These are phyloP conservation scores for Morella rubra DNA, from an alignment of 306 rosid species.

Conservation along the genomic window DNA sequence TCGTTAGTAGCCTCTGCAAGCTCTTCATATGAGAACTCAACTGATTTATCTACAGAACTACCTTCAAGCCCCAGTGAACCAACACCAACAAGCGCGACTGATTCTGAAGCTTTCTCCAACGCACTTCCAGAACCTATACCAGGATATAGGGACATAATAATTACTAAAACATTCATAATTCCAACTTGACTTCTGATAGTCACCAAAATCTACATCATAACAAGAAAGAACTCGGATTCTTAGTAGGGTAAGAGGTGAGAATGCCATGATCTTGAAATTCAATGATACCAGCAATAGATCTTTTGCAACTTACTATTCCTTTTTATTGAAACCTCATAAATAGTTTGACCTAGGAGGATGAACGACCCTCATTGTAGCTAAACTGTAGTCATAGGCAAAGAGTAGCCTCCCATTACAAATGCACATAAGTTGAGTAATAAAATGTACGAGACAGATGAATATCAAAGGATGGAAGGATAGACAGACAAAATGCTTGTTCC, in stretches of 20 bases:
- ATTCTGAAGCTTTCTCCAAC: constrained; percentile 40
- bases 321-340: background rate
- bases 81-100: constrained; percentile 21
- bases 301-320: background rate
- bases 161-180: background rate
- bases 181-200: constrained; percentile 8
- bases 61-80: constrained; percentile 48
- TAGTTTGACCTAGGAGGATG: background rate
- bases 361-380: background rate
- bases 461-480: background rate
- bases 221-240: background rate
- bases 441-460: background rate
- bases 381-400: background rate
- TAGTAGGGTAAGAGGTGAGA: background rate
- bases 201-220: background rate
- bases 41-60: constrained; percentile 69
- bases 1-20: constrained; percentile 61
- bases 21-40: constrained; percentile 75
- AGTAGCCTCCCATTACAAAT: background rate
- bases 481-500: background rate
- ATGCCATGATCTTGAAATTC: background rate
- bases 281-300: background rate
- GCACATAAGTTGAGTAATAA: background rate
- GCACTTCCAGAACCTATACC: constrained; percentile 46
- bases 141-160: background rate